These are phyloP conservation scores for Puya raimondii DNA, from an alignment of 176 grass and related monocot species.

Conservation along the genomic window DNA sequence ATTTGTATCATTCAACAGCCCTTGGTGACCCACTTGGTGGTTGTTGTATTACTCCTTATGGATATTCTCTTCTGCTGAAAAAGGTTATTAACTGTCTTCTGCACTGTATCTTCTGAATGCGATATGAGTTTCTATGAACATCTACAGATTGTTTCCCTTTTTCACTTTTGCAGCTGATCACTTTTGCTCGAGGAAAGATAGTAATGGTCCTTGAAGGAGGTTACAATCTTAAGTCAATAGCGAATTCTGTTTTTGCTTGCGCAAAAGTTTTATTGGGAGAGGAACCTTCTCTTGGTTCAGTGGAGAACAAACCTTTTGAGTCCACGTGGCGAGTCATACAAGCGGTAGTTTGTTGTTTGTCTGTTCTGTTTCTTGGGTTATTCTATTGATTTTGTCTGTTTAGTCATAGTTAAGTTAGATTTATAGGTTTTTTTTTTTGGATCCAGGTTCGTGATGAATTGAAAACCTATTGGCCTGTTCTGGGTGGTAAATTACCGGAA, in stretches of 20 bases:
- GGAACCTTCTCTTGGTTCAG: constrained; percentile 28
- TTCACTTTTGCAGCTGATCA: constrained; percentile 47
- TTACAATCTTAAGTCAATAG: constrained; percentile 85
- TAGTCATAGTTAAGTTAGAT: constrained; percentile 14
- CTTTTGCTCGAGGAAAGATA: constrained; percentile 85
- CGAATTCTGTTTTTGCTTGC: constrained; percentile 84
- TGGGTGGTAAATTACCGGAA: constrained; percentile 48
- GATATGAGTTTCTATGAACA: not conserved
- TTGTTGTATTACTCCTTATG: constrained; percentile 84
- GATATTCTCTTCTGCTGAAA: constrained; percentile 70
- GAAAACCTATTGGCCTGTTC: constrained; percentile 71
- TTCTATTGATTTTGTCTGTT: constrained; percentile 3
- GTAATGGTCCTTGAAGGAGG: constrained; percentile 94
- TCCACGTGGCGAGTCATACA: constrained; percentile 81
- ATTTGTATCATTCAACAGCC: constrained; percentile 29
- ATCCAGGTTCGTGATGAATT: constrained; percentile 82
- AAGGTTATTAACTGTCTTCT: constrained; percentile 45
- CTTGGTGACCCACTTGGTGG: constrained; percentile 90
- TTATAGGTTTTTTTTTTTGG: not conserved
- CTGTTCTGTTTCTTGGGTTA: constrained; percentile 25
- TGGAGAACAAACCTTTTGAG: constrained; percentile 46
- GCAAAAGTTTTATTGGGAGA: constrained; percentile 76
- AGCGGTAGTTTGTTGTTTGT: constrained; percentile 37
- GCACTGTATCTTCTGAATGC: not conserved
- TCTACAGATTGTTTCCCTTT: not conserved